phyloP scores from a whole-genome alignment of 2,329 filamentous ascomycete species.

The Fusarium nelsonii region DNA sequence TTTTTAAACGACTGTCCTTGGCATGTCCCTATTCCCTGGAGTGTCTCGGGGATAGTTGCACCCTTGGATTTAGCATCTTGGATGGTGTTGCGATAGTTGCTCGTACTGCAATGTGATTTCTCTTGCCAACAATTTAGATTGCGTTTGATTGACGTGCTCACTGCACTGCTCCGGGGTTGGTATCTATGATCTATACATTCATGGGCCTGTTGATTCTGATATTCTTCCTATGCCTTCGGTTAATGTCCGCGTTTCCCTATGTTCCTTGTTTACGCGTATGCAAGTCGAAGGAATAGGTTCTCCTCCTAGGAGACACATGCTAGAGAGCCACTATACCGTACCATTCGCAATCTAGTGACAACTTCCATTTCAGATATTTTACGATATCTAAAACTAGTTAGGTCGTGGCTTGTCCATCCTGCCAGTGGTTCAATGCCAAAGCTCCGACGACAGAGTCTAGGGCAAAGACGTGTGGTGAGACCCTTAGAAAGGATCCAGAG shows the following conservation, averaged over 20 bases:
- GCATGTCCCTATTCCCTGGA: neutral
- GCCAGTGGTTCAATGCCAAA: neutral
- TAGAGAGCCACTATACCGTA: neutral
- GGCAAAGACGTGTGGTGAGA: neutral
- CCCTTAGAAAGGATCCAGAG: neutral
- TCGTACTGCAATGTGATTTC: neutral
- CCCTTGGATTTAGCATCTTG: neutral
- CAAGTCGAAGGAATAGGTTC: neutral
- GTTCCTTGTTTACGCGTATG: too few species aligned
- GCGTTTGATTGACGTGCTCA: neutral
- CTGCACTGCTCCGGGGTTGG: neutral
- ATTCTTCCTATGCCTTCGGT: neutral
- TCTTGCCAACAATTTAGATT: neutral
- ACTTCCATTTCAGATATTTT: neutral
- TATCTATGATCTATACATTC: neutral
- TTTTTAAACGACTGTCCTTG: neutral
- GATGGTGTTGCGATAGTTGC: neutral
- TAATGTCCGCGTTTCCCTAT: neutral
- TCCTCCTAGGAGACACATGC: neutral
- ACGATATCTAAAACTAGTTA: neutral
- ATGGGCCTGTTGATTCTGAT: neutral
- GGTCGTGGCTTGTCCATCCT: neutral
- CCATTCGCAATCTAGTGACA: neutral
- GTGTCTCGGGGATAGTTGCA: slow-evolving; percentile 2
- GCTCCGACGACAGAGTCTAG: neutral